Evolutionary conservation across 2,329 filamentous ascomycete genomes (phyloP).

Genomic region (Triangularia verruculosa): DNA sequence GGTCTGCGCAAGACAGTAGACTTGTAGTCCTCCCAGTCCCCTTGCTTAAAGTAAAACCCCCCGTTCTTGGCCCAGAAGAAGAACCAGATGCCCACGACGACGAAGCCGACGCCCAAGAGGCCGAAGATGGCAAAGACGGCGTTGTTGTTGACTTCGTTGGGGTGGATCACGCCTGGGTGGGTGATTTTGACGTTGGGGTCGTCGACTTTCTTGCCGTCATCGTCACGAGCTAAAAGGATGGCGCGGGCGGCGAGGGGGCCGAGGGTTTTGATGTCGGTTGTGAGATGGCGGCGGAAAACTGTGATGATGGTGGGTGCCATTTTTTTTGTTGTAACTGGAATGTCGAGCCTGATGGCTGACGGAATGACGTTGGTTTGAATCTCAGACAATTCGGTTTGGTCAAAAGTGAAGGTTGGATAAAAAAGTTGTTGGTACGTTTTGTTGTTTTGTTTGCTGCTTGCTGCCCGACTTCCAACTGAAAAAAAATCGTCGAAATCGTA

Average conservation of each 20-base stretch:
- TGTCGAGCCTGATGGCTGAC: conserved; percentile 24
- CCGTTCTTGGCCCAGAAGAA: conserved; percentile 98
- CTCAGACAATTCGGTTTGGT: background rate
- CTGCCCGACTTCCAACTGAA: too few species aligned
- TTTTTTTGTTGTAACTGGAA: background rate
- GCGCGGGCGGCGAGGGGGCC: conserved; percentile 44
- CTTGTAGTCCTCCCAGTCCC: conserved; percentile 99
- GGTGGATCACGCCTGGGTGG: conserved; percentile 48
- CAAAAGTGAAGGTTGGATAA: background rate
- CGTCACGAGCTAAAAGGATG: conserved; percentile 42
- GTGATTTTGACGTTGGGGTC: conserved; percentile 37
- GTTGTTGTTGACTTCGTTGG: conserved; percentile 59
- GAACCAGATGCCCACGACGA: conserved; percentile 83
- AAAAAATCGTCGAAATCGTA: background rate
- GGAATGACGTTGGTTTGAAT: background rate
- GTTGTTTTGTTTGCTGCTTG: too few species aligned
- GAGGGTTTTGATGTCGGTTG: conserved; percentile 31
- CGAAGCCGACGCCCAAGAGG: conserved; percentile 73
- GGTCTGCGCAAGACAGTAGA: conserved; percentile 78
- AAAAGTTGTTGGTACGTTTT: conserved; percentile 1
- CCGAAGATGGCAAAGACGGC: conserved; percentile 85
- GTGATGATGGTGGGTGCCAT: conserved; percentile 43
- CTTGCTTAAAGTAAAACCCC: conserved; percentile 79
- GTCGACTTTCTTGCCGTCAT: conserved; percentile 41
- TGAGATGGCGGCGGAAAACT: conserved; percentile 25